phyloP scores from a whole-genome alignment of 306 rosid genomes.

The Delonix regia region DNA sequence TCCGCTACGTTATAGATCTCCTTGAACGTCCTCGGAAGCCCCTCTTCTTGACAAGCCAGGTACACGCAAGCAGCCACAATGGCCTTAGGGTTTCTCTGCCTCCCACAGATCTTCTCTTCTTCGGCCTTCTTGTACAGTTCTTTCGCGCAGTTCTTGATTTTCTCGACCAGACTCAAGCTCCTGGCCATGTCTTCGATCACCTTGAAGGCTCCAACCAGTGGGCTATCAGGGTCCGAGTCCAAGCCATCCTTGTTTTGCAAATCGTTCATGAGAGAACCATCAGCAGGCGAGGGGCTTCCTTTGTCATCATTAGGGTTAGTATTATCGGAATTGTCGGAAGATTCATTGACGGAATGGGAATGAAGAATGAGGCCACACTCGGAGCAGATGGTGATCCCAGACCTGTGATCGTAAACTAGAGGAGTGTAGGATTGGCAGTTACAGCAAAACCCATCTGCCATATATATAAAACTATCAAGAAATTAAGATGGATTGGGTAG shows the following conservation, averaged over 20 bases:
- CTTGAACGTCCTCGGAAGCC: background rate
- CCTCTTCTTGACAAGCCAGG: constrained; percentile 21
- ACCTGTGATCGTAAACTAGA: background rate
- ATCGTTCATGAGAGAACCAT: too few relatives aligned
- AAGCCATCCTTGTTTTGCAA: too few relatives aligned
- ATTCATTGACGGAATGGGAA: background rate
- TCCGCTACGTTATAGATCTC: background rate
- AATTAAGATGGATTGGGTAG: background rate
- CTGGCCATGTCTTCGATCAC: background rate
- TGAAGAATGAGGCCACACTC: constrained; percentile 34
- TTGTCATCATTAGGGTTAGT: too few relatives aligned
- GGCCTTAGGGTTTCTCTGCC: constrained; percentile 4
- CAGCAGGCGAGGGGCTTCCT: too few relatives aligned
- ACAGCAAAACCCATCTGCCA: background rate
- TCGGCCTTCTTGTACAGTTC: background rate
- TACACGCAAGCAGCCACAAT: constrained; percentile 5
- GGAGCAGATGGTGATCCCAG: constrained; percentile 33
- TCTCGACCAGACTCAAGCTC: background rate
- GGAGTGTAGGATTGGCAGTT: constrained; percentile 2
- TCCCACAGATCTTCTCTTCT: background rate
- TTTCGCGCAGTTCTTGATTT: background rate
- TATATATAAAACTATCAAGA: too few relatives aligned
- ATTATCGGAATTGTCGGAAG: too few relatives aligned
- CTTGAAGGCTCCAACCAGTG: background rate
- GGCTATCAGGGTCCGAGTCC: background rate